A percentile compares a stretch with the other conserved stretches of the same genome.
Evolutionary conservation across 352 stramenopile species (phyloP).

Genomic region (Globisporangium nunn): DNA sequence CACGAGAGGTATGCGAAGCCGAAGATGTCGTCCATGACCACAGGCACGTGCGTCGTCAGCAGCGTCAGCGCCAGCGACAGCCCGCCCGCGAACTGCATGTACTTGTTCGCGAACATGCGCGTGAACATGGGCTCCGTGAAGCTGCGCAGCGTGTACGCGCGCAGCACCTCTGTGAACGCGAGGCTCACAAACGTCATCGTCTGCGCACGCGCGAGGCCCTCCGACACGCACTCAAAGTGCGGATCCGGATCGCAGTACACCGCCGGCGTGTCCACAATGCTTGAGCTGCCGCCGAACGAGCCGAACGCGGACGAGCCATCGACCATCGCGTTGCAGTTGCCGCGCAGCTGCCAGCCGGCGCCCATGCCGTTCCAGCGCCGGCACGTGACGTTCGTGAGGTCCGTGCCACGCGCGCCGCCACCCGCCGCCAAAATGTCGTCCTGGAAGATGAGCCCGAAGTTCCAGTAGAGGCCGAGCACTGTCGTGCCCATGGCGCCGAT

Average conservation of each 20-base stretch:
- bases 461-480: constrained; percentile 64
- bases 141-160: constrained; percentile 68
- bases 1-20: constrained; percentile 40
- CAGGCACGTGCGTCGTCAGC: constrained; percentile 30
- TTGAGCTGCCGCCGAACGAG: constrained; percentile 22
- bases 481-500: constrained; percentile 38
- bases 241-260: constrained; percentile 49
- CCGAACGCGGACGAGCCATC: constrained; percentile 53
- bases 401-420: constrained; percentile 26
- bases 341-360: constrained; percentile 40
- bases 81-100: constrained; percentile 44
- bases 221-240: constrained; percentile 58
- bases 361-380: constrained; percentile 40
- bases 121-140: constrained; percentile 59
- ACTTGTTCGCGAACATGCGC: constrained; percentile 61
- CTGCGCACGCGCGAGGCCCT: constrained; percentile 50
- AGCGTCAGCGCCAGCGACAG: constrained; percentile 39
- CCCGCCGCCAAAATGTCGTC: constrained; percentile 47
- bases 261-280: constrained; percentile 25
- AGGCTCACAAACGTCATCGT: constrained; percentile 72
- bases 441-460: constrained; percentile 42
- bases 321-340: constrained; percentile 43
- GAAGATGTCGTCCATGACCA: constrained; percentile 43
- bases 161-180: constrained; percentile 66
- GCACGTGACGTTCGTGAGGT: constrained; percentile 57